phyloP scores from a whole-genome alignment of 805 yeast genomes.

The Ogataea paraovalis region DNA sequence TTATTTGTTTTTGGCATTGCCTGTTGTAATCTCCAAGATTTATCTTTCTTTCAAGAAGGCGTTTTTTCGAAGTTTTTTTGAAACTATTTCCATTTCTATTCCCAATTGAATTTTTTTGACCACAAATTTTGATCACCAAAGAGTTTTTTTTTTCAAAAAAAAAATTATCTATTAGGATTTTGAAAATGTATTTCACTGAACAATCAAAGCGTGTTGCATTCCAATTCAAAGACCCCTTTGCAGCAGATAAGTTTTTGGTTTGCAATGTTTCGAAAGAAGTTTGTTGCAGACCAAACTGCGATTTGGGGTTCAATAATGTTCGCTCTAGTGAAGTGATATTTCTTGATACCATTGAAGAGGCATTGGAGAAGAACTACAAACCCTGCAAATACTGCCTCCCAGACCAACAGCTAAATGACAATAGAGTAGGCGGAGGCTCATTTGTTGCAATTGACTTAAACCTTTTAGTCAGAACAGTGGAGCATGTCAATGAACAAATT shows the following conservation, averaged over 20 bases:
- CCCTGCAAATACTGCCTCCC: constrained; percentile 61
- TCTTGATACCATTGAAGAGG: constrained; percentile 38
- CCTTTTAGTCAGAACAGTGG: constrained; percentile 47
- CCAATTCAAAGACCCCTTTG: constrained; percentile 63
- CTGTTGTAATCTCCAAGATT: no score
- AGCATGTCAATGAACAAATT: constrained; percentile 49
- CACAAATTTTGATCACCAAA: no score
- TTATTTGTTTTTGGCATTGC: no score
- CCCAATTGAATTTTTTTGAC: no score
- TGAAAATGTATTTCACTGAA: constrained; percentile 38
- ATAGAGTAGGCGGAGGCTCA: constrained; percentile 12
- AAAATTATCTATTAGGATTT: no score
- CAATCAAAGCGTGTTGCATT: constrained; percentile 57
- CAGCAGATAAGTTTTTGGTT: constrained; percentile 54
- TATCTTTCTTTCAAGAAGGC: no score
- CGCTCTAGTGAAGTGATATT: constrained; percentile 45
- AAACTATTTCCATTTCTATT: no score
- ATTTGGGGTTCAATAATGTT: constrained; percentile 37
- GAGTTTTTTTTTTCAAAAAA: no score
- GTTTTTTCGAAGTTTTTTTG: no score
- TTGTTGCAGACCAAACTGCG: constrained; percentile 73
- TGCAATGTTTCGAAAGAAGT: constrained; percentile 38
- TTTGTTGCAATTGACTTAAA: constrained; percentile 43
- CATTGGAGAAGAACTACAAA: constrained; percentile 40
- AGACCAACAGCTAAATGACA: constrained; percentile 20